phyloP scores from a whole-genome alignment of 176 grass and related monocot species.

The Zoysia japonica region DNA sequence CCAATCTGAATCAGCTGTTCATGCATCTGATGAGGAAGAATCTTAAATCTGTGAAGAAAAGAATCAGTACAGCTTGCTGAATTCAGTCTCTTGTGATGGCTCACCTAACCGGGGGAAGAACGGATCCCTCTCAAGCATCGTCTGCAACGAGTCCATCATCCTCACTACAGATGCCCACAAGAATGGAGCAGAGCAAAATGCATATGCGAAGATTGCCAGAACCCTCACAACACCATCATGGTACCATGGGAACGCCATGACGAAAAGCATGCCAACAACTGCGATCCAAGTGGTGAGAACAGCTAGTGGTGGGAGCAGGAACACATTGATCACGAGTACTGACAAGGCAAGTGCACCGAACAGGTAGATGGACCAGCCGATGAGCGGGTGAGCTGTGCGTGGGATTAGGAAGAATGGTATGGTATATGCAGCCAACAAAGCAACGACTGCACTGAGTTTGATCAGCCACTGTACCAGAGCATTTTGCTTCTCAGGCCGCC shows the following conservation, averaged over 20 bases:
- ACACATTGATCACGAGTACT: slow-evolving; percentile 60
- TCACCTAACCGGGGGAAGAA: slow-evolving; percentile 78
- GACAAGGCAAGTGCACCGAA: slow-evolving; percentile 66
- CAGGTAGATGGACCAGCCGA: slow-evolving; percentile 88
- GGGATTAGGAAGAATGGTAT: slow-evolving; percentile 91
- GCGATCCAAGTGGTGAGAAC: slow-evolving; percentile 68
- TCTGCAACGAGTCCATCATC: slow-evolving; percentile 64
- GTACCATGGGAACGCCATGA: slow-evolving; percentile 98
- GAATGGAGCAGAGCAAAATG: slow-evolving; percentile 60
- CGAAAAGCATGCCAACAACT: slow-evolving; percentile 52
- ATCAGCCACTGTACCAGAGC: slow-evolving; percentile 63
- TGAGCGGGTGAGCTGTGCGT: slow-evolving; percentile 77
- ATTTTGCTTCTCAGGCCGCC: slow-evolving; percentile 70
- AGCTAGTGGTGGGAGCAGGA: slow-evolving; percentile 66
- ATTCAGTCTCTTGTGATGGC: slow-evolving; percentile 61
- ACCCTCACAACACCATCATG: slow-evolving; percentile 66
- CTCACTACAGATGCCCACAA: slow-evolving; percentile 68
- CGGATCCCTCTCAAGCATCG: slow-evolving; percentile 68
- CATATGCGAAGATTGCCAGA: slow-evolving; percentile 65
- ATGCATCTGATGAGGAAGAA: slow-evolving; percentile 8
- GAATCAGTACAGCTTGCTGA: slow-evolving; percentile 87
- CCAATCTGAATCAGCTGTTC: slow-evolving; percentile 25
- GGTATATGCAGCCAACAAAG: slow-evolving; percentile 59
- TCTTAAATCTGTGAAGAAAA: slow-evolving; percentile 33
- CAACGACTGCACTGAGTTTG: slow-evolving; percentile 56